These are phyloP conservation scores for Neurospora sp. DNA, from an alignment of 495 filamentous ascomycete species.

Conservation along the genomic window DNA sequence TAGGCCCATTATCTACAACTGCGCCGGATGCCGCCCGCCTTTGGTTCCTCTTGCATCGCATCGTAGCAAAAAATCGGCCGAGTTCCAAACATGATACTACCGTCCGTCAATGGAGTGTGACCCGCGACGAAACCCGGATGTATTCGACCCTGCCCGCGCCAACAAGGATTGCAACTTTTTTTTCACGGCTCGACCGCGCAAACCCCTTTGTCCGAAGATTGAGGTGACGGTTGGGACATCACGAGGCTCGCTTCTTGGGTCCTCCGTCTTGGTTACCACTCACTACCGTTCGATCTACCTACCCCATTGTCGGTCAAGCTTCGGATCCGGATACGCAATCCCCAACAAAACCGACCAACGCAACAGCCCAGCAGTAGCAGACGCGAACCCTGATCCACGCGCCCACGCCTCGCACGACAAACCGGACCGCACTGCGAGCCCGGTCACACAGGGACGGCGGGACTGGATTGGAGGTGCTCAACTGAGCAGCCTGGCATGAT, in stretches of 20 bases:
- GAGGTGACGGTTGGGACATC: neutral
- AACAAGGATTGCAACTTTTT: neutral
- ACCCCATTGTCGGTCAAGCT: neutral
- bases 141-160: neutral
- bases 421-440: neutral
- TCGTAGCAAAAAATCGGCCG: neutral
- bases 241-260: neutral
- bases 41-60: neutral
- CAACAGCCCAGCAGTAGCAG: neutral
- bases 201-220: neutral
- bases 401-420: neutral
- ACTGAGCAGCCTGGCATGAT: slow-evolving; percentile 16
- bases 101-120: neutral
- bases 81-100: neutral
- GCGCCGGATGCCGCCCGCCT: neutral
- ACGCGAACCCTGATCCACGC: neutral
- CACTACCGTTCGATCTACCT: neutral
- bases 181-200: neutral
- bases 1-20: neutral
- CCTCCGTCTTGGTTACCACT: neutral
- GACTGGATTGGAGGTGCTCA: neutral
- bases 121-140: neutral
- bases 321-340: neutral
- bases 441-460: neutral
- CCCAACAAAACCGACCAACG: neutral